Evolutionary conservation across 805 yeast species (phyloP), one percentile per base, ranked within the genome.

Genomic region (Wickerhamiella alocasiicola): DNA sequence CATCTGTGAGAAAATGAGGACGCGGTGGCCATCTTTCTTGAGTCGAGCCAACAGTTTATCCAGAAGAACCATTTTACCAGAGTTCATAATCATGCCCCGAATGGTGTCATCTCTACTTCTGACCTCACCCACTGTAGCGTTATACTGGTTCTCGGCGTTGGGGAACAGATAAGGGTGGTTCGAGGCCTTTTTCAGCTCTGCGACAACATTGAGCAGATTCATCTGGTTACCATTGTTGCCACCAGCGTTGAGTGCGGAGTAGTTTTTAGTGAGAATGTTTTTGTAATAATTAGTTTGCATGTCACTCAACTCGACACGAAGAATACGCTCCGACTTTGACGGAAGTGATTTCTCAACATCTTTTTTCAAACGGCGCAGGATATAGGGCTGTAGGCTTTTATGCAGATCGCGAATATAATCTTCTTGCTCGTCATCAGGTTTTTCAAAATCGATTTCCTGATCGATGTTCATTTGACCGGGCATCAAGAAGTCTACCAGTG

Each of bases 311-410:
- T 91, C 99, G 4, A 91, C 98, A 53, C 98, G 73, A 50, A 93
- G 65, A 47, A 93, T 93, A 51, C 97, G 74, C 63, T 91, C 98
- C 0, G 95, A 81, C 59, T 91, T 91, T 1, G 95, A 82, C 2
- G 98, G 98, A 47, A 91, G 67, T 0, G 95, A 84, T 56, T 88
- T 93, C 59, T 93, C 98, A 9, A 91, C 99, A 63, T 91, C 98
- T 56, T 91, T 91, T 59, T 91, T 91, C 59, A 93, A 70, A 53
- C 99, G 73, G 59, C 99, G 76, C 48, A 91, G 66, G 44, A 91
- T 91, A 55, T 79, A 91, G 0, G 98, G 97, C 56, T 87, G 87
- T 50, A 91, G 72, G 45, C 84, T 74, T 43, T 68, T 67, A 55
- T 91, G 98, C 36, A 91, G 67, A 48, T 79, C 81, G 55, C 85